A percentile compares a stretch with the other conserved stretches of the same genome.
Conservation (phyloP, 1,284 basidiomycete species). For the Afroboletus lepidellus region DNA sequence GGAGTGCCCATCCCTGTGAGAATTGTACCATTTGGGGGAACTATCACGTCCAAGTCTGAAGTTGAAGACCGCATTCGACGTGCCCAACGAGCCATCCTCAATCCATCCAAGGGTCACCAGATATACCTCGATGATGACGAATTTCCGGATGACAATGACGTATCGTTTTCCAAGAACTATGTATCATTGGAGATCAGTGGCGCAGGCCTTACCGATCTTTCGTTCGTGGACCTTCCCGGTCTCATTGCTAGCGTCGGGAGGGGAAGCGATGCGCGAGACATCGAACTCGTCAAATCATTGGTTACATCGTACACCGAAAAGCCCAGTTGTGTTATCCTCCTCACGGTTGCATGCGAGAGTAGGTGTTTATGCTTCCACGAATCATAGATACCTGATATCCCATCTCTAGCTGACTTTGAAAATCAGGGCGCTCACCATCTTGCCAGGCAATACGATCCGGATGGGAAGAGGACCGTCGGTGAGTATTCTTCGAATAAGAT, state of each 20-base stretch:
- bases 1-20: constrained; percentile 42
- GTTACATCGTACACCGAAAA: constrained; percentile 60
- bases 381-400: neutral
- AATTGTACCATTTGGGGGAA: constrained; percentile 50
- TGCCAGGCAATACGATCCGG: neutral
- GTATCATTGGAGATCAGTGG: constrained; percentile 66
- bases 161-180: constrained; percentile 58
- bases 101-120: constrained; percentile 43
- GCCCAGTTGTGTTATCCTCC: constrained; percentile 63
- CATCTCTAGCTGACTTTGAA: constrained; percentile 61
- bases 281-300: constrained; percentile 60
- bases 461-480: neutral
- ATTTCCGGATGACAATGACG: constrained; percentile 33
- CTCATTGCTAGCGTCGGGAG: constrained; percentile 61
- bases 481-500: neutral
- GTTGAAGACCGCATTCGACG: constrained; percentile 67
- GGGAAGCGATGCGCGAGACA: constrained; percentile 51
- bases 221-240: constrained; percentile 53
- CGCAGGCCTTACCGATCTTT: constrained; percentile 62
- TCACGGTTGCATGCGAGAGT: constrained; percentile 77
- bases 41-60: constrained; percentile 47
- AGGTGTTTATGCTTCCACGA: neutral
- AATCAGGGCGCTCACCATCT: constrained; percentile 34
- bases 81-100: constrained; percentile 72
- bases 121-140: constrained; percentile 43